Evolutionary conservation across 371 early-diverging fungal genomes (phyloP), one percentile per base, ranked within the genome.

Genomic region (Saksenaea vasiformis): DNA sequence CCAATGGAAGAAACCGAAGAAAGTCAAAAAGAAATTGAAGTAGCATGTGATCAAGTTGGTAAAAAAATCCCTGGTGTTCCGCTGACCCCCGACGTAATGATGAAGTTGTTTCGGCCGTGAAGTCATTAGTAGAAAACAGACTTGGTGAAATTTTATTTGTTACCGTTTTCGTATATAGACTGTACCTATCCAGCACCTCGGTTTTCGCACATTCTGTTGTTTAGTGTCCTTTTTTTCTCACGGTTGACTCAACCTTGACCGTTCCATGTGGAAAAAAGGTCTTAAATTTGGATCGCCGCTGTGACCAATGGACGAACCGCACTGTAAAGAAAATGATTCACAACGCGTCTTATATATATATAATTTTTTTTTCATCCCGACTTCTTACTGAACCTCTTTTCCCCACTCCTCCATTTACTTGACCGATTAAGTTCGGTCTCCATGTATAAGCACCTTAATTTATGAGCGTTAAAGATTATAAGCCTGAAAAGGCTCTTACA

Each of bases 401-500:
- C 22, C 24, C 5, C 22, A 3, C 22, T 11, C 27, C 24, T 47
- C 22, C 51, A 17, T 47, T 47, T 22, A 1, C 11, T 47, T 5
- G 51, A 47, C 51, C 51, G 51, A 47, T 47, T 47, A 17, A 22
- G 4, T 47, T 47, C 51, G 51, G 51, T 47, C 51, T 47, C 27
- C 51, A 47, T 47, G 51, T 22, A 47, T 47, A n/a, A 47, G 11
- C 17, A 11, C 22, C 51, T 47, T 24, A 0, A 27, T 36, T 36
- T 41, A 62, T 62, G 62, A 62, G 55, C 41, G n/a, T 62, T 17
- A 62, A 54, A 62, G 62, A 62, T 27, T 27, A 35, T 37, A 31
- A 37, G 28, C 22, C 54, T 11, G 55, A 62, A 14, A 55, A 62
- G 55, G 62, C 55, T 19, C 28, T 22, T 34, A 60, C 51, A 15